Base-by-base conservation (phyloP, 768 basidiomycete species). In the Crepidotus variabilis region DNA sequence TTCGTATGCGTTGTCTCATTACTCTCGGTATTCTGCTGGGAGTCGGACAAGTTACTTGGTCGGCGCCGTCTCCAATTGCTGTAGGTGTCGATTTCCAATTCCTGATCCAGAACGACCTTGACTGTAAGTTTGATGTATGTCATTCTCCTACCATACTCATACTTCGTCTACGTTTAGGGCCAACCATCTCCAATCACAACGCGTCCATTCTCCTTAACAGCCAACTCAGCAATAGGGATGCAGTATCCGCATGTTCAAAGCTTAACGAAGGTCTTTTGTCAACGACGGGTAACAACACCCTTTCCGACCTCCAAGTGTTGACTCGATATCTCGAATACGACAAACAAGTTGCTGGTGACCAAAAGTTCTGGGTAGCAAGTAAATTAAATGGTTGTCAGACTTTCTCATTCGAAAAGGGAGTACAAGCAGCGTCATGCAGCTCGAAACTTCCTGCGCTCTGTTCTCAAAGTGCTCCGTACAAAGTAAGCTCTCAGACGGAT, bases 101-200 rank as follows among this genome's bases (percentile, higher is more conserved):
- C 35, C 59, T 71, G 11, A 67, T 69, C 58, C 72, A 72, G 63
- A 72, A 71, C 49, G 67, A 72, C 39, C 65, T 73, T n/a, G 65
- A 72, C 55, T 71, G 70, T 68, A 57, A 23, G 67, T 47, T 24
- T 35, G 4, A 16, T 18, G 46, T 48, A 50, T 50, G 53, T 16
- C 24, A 39, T 23, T 34, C 23, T 16, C 16, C 13, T 50, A 39
- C 21, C 14, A 23, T 14, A 10, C n/a, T 43, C 3, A 43, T 3
- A 11, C 47, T 51, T 47, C 20, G 16, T 16, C 16, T 8, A 36
- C 35, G 8, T 48, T 53, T 34, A 67, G 69, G 65, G 64, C 62
- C 61, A 8, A 62, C 60, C 2, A 62, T 65, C 8, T 10, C 63
- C 5, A 57, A 63, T 33, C 65, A 67, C 35, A 57, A 58, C 32